Evolutionary conservation across 768 basidiomycete species (phyloP), one percentile per base, ranked within the genome.

Genomic region (Asterophora lycoperdoides): DNA sequence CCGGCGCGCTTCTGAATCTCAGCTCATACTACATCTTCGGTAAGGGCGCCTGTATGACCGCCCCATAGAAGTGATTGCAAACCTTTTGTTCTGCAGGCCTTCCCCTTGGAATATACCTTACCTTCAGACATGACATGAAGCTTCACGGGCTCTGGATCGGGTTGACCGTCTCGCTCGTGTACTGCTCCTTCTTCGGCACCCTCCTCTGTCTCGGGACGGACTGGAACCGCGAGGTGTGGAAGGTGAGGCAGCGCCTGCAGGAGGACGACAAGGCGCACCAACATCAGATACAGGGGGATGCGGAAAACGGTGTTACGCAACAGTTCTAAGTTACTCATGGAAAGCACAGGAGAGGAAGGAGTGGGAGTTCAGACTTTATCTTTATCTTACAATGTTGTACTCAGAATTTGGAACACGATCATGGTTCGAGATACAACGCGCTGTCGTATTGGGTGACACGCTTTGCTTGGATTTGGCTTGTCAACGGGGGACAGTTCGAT

Each of bases 121-220:
- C 87, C 2, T 92, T 93, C 70, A 70, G 69, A 43, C 63, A 61
- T 9, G 63, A 71, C 32, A 73, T 79, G 63, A 80, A 72, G 0
- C 71, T 96, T 10, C 69, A 73, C 15, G 93, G 93, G 0, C 75
- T 96, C 13, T 96, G 93, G 93, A 73, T 86, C 34, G 93, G 93
- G 11, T 68, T 94, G 33, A 88, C 87, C 0, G 60, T 78, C 4
- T 81, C 86, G 1, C 70, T 91, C 42, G 64, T 81, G 11, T 82
- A 84, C 65, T 70, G 73, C 38, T 68, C 81, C 0, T 62, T 74
- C 7, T 61, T 80, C 13, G 84, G 84, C 2, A 72, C 79, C 1
- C 72, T 69, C 60, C 56, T 83, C 1, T 78, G 74, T 41, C 30
- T 89, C 13, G 60, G 66, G 17, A 79, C 86, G 4, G 75, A 92